A percentile compares a stretch with the other conserved stretches of the same genome.
These are phyloP conservation scores for Mycena vitilis DNA, from an alignment of 768 basidiomycete species.

Conservation along the genomic window DNA sequence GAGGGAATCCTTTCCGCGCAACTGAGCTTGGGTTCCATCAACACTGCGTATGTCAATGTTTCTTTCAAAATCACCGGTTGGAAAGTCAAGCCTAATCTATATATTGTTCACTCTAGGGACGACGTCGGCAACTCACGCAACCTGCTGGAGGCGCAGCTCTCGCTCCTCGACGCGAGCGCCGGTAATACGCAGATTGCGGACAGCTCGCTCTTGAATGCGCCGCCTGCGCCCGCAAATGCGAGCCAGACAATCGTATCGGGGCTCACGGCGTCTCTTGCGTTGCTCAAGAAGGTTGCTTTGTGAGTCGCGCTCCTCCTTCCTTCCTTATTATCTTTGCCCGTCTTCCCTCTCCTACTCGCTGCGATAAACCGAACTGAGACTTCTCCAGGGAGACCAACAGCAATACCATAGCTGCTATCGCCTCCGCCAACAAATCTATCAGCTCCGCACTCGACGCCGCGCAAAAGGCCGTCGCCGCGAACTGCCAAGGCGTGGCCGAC, in stretches of 20 bases:
- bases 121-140: constrained; percentile 21
- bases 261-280: constrained; percentile 11
- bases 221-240: constrained; percentile 6
- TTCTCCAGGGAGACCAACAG: neutral
- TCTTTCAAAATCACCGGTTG: neutral
- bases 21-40: constrained; percentile 6
- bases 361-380: too few relatives aligned
- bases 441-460: constrained; percentile 8
- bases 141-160: constrained; percentile 19
- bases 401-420: neutral
- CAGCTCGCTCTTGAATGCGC: neutral
- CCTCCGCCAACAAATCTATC: constrained; percentile 18
- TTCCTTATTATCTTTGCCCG: neutral
- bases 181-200: constrained; percentile 14
- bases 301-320: neutral
- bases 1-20: neutral
- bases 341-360: too few relatives aligned
- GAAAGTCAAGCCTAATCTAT: neutral
- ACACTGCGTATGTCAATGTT: constrained; percentile 5
- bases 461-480: constrained; percentile 11
- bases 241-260: constrained; percentile 10
- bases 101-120: neutral
- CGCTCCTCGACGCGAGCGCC: constrained; percentile 24
- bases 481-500: constrained; percentile 3
- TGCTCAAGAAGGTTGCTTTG: neutral